These are phyloP conservation scores for Paecilomyces niveus DNA, from an alignment of 2,329 filamentous ascomycete genomes.

Conservation along the genomic window DNA sequence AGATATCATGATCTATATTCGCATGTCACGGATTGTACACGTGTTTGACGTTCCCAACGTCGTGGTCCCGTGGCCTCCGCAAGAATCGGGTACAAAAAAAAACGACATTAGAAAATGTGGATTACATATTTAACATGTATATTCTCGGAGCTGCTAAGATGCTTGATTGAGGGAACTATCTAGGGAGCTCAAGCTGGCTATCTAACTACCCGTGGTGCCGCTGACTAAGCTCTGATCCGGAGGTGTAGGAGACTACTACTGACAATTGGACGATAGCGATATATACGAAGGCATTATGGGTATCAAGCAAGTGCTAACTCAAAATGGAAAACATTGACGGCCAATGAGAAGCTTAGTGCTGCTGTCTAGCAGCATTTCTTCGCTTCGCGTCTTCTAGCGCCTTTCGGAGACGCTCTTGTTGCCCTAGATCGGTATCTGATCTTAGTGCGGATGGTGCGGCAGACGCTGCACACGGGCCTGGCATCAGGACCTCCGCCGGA, in stretches of 20 bases:
- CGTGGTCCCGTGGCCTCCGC: not conserved
- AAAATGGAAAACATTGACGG: not conserved
- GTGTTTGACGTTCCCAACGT: not conserved
- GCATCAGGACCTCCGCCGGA: conserved; percentile 6
- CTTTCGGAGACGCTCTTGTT: conserved; percentile 41
- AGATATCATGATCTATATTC: not conserved
- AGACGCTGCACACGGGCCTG: conserved; percentile 17
- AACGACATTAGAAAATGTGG: not conserved
- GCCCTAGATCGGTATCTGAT: conserved; percentile 30
- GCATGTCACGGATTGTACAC: not conserved
- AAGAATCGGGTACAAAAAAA: not conserved
- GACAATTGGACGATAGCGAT: not conserved
- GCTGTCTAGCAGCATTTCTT: conserved; percentile 39
- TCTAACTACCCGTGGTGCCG: no score
- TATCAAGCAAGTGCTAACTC: not conserved
- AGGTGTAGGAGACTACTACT: no score
- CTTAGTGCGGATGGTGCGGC: not conserved
- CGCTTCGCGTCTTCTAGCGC: conserved; percentile 49
- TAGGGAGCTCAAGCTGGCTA: no score
- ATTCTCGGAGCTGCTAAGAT: no score
- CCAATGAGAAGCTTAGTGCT: not conserved
- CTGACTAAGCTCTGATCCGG: no score
- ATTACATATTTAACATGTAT: not conserved
- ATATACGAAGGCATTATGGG: not conserved
- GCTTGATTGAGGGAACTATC: no score